Evolutionary conservation across 164 flowering plant genomes (phyloP), one percentile per base, ranked within the genome.

Genomic region (Amborella trichopoda): DNA sequence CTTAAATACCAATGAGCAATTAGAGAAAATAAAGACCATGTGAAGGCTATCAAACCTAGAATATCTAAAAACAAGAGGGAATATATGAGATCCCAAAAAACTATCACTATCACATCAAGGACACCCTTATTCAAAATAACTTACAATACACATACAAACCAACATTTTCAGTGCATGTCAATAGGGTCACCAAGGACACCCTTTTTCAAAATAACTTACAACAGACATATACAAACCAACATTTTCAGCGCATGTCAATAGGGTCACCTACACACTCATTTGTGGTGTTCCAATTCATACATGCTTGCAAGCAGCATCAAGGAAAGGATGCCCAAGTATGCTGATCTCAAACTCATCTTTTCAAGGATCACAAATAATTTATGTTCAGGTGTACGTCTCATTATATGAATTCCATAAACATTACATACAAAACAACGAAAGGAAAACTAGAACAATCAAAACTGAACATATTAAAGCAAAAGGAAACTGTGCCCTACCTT

Each of bases 401-500:
- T 17, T 8, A 10, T 12, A 6, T 10, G 6, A 39, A 10, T 16
- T 16, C 12, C n/a, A 39, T 39, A 6, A 10, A 17, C 42, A 30
- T 13, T 10, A 11, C 12, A 10, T 12, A 6, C 6, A 17, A 39
- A 10, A 16, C 42, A 6, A 12, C 6, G 12, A 12, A 16, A 21
- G 23, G 2, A 23, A 19, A 2, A 18, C 2, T 28, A 16, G 32
- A 12, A n/a, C 12, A 12, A 24, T 18, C 11, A 14, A 28, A 32
- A 6, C 10, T 28, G 30, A 23, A 13, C 19, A 6, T n/a, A 11
- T n/a, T 30, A 19, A 44, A 13, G 28, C 23, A 52, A 25, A 47
- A 1, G 39, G 12, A 23, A 13, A 22, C 23, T 4, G 5, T 23
- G n/a, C 30, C 6, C 21, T 75, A 88, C 96, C 94, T 76, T 66